A percentile compares a stretch with the other conserved stretches of the same genome.
phyloP scores from a whole-genome alignment of 805 yeast genomes.

The Ogataea populi-albae region DNA sequence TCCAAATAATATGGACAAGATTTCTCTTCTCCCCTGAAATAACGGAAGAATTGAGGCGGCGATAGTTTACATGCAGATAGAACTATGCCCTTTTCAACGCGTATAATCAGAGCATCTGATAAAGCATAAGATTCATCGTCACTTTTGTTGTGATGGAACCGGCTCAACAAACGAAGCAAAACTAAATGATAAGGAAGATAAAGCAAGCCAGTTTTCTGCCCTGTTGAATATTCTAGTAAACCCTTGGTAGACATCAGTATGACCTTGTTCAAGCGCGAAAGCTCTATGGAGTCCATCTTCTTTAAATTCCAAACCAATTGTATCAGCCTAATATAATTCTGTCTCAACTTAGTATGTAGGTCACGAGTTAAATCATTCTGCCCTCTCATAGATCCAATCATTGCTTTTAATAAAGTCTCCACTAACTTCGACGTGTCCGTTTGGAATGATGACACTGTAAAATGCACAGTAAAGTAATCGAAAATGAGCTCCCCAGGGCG shows the following conservation, averaged over 20 bases:
- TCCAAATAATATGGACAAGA: slow-evolving; percentile 19
- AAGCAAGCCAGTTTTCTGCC: slow-evolving; percentile 10
- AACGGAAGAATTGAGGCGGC: slow-evolving; percentile 12
- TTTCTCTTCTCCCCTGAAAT: slow-evolving; percentile 10
- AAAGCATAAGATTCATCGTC: slow-evolving; percentile 4
- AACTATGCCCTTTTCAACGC: slow-evolving; percentile 16
- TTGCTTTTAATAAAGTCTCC: slow-evolving; percentile 12
- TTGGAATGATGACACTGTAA: slow-evolving; percentile 15
- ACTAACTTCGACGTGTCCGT: slow-evolving; percentile 7
- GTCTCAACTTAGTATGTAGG: slow-evolving; percentile 18
- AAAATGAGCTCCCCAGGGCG: slow-evolving; percentile 14
- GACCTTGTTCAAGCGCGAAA: slow-evolving; percentile 17
- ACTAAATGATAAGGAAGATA: slow-evolving; percentile 25
- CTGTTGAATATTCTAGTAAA: slow-evolving; percentile 8
- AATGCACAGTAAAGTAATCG: slow-evolving; percentile 14
- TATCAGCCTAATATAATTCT: slow-evolving; percentile 22
- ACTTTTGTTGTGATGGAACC: slow-evolving; percentile 10
- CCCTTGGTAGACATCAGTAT: slow-evolving; percentile 12
- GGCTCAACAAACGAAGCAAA: slow-evolving; percentile 17
- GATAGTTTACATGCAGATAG: slow-evolving; percentile 19
- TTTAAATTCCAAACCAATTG: slow-evolving; percentile 26
- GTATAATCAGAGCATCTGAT: slow-evolving; percentile 2
- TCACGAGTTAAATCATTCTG: slow-evolving; percentile 1
- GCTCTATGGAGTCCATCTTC: slow-evolving; percentile 5
- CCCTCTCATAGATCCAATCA: slow-evolving; percentile 7